Base-by-base conservation (phyloP, 164 flowering plant species). In the Platanus orientalis region DNA sequence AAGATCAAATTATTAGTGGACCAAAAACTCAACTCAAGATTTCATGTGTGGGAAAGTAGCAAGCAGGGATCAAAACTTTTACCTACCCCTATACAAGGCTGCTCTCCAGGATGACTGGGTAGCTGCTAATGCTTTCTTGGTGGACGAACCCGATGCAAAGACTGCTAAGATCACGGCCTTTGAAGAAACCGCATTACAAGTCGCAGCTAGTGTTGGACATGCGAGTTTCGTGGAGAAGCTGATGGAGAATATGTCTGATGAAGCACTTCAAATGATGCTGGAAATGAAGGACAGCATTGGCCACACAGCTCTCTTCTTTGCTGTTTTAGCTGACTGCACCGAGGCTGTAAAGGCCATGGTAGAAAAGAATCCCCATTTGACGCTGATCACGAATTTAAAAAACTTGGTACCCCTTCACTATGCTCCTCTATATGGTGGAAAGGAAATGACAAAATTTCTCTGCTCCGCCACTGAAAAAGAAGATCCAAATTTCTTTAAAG, bases 51-150 rank as follows among this genome's bases (percentile, higher is more conserved):
- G n/a, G n/a, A n/a, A n/a, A n/a, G n/a, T n/a, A n/a, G n/a, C n/a
- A n/a, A n/a, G n/a, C 0, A 54, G 11, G 40, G 40, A 60, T 44
- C 11, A 16, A 7, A 60, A 45, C 32, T 1, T 26, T 4, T 62
- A 69, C 72, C 30, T 63, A 7, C 40, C 40, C 1, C 14, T 57
- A 24, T 32, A 32, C 60, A n/a, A n/a, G 21, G 25, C 44, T 32
- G 60, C 44, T 13, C 40, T 57, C 12, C 32, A 57, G 20, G 60
- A 45, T 12, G 60, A 57, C 19, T 23, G 9, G 45, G 45, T n/a
- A 11, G 3, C 13, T 2, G 45, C 60, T 36, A 34, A 12, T 0
- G 23, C 11, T 0, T 34, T 57, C 44, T 32, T 57, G 1, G 4
- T 20, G 24, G 5, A 0, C 2, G 45, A 57, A 20, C 12, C 7